Percentiles rank a stretch among this genome's conserved stretches.
These are phyloP conservation scores for Malus orientalis DNA, from an alignment of 306 rosid genomes.

Conservation along the genomic window DNA sequence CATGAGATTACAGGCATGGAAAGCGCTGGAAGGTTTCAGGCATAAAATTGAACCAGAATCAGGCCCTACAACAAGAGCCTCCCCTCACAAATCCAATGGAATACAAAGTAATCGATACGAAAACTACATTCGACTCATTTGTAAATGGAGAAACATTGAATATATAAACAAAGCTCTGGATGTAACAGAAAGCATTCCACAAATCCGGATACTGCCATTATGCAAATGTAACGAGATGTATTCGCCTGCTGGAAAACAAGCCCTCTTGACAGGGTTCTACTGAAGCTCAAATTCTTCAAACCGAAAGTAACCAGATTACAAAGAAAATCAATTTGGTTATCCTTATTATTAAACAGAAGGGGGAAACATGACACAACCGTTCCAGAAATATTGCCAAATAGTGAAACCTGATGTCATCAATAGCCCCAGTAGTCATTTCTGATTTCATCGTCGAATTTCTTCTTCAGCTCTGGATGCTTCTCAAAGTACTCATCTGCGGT, in stretches of 20 bases:
- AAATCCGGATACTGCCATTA: neutral
- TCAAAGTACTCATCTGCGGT: conserved; percentile 90
- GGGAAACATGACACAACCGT: conserved; percentile 24
- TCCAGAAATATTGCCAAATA: conserved; percentile 28
- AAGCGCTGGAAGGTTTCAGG: neutral
- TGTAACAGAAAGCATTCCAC: neutral
- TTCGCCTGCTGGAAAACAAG: conserved; percentile 5
- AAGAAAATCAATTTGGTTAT: conserved; percentile 32
- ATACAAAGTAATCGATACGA: neutral
- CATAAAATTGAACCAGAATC: neutral
- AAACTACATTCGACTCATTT: neutral
- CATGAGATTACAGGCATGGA: too few relatives aligned
- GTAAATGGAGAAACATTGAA: neutral
- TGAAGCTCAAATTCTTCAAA: conserved; percentile 17
- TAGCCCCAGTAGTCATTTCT: conserved; percentile 92
- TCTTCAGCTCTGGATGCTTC: conserved; percentile 84
- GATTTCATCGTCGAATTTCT: conserved; percentile 92
- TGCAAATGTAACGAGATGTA: neutral
- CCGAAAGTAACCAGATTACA: conserved; percentile 28
- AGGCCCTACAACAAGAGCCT: neutral
- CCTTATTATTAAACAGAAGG: conserved; percentile 46
- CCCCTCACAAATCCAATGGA: neutral
- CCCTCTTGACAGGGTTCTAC: neutral
- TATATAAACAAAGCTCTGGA: neutral
- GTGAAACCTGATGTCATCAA: conserved; percentile 29